Conservation (phyloP, 345 rosid genomes). For the Barbarea vulgaris region DNA sequence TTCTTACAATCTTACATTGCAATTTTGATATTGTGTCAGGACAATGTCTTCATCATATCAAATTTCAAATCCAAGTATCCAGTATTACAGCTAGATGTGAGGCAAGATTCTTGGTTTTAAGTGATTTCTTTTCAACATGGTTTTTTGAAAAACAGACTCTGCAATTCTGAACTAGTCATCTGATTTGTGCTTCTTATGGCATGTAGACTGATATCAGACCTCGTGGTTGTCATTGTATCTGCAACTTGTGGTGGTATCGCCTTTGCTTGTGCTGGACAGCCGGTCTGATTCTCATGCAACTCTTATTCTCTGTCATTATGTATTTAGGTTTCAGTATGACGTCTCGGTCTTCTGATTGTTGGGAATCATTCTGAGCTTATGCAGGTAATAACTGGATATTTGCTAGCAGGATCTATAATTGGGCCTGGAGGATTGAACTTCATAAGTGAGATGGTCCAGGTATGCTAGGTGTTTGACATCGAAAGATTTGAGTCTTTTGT, state of each 20-base stretch:
- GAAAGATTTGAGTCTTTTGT: background rate
- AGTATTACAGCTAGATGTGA: conserved; percentile 83
- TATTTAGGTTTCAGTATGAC: background rate
- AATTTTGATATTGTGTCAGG: conserved; percentile 55
- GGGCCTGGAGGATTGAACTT: conserved; percentile 94
- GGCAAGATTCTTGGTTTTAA: conserved; percentile 45
- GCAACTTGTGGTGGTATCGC: conserved; percentile 99
- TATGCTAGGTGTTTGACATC: conserved; percentile 43
- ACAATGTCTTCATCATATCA: conserved; percentile 93
- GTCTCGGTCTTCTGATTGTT: conserved; percentile 10
- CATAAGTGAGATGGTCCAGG: conserved; percentile 97
- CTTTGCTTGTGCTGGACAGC: conserved; percentile 98
- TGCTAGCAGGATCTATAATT: conserved; percentile 86
- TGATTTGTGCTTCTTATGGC: conserved; percentile 24
- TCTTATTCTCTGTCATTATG: conserved; percentile 6
- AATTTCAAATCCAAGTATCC: conserved; percentile 93
- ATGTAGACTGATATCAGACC: conserved; percentile 89
- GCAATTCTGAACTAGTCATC: background rate
- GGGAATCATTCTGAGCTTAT: conserved; percentile 19
- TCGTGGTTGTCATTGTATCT: conserved; percentile 93
- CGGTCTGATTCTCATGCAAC: conserved; percentile 54
- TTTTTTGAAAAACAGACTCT: conserved; percentile 21
- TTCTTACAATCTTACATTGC: conserved; percentile 15
- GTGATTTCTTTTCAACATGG: background rate
- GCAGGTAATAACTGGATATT: conserved; percentile 92